Evolutionary conservation across 2,329 filamentous ascomycete genomes (phyloP).

Genomic region (Byssochlamys sp.): DNA sequence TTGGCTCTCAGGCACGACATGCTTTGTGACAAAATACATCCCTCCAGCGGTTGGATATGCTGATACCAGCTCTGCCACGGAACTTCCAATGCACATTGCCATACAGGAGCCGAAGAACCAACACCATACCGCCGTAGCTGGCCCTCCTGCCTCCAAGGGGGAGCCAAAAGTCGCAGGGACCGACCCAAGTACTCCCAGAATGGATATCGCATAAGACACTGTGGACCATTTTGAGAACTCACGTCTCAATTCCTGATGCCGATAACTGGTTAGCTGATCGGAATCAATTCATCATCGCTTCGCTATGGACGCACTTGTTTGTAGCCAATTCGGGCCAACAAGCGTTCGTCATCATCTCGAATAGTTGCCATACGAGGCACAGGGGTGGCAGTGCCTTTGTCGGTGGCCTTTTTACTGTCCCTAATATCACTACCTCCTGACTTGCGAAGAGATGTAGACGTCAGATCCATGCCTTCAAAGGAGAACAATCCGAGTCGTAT

Average conservation of each 20-base stretch:
- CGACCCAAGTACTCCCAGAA: slow-evolving; percentile 55
- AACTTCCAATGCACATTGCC: slow-evolving; percentile 56
- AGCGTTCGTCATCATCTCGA: slow-evolving; percentile 49
- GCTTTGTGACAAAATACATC: slow-evolving; percentile 60
- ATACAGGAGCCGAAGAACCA: slow-evolving; percentile 56
- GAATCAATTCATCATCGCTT: background rate
- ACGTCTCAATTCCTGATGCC: slow-evolving; percentile 48
- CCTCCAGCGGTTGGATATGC: slow-evolving; percentile 59
- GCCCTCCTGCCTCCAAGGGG: slow-evolving; percentile 50
- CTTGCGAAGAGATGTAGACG: slow-evolving; percentile 3
- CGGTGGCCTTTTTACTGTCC: slow-evolving; percentile 1
- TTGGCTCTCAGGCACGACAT: slow-evolving; percentile 52
- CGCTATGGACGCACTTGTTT: slow-evolving; percentile 42
- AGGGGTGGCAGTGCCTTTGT: background rate
- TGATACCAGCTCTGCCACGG: slow-evolving; percentile 56
- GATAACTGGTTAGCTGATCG: background rate
- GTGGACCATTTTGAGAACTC: slow-evolving; percentile 61
- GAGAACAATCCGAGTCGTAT: background rate
- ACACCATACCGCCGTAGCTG: slow-evolving; percentile 56
- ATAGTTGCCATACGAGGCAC: slow-evolving; percentile 31
- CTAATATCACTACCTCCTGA: background rate
- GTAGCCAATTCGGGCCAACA: slow-evolving; percentile 54
- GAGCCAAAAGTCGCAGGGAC: slow-evolving; percentile 55
- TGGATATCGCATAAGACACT: slow-evolving; percentile 57
- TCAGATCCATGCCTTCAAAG: slow-evolving; percentile 7